Conservation (phyloP, 371 early-diverging fungal genomes). For the Apophysomyces elegans region DNA sequence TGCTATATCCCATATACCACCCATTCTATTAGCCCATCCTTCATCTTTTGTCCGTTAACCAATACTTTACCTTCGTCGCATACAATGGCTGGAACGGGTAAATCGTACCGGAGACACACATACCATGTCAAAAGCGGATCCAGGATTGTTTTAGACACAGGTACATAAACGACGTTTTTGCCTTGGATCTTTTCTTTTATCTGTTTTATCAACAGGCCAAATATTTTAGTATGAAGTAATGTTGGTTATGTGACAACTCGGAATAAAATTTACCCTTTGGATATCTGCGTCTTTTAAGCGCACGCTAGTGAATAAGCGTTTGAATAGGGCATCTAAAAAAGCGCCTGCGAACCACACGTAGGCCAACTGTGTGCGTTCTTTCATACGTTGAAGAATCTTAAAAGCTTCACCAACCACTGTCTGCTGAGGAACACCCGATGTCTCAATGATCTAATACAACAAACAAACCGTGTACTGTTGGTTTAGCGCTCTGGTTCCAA, state of each 20-base stretch:
- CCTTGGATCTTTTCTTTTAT: slow-evolving; percentile 41
- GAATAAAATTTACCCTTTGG: slow-evolving; percentile 19
- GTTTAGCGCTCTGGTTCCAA: too few relatives aligned
- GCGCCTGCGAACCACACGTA: slow-evolving; percentile 59
- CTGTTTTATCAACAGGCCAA: neutral
- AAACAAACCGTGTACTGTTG: too few relatives aligned
- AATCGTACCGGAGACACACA: slow-evolving; percentile 43
- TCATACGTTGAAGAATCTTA: slow-evolving; percentile 50
- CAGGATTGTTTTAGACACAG: slow-evolving; percentile 49
- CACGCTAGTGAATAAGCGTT: slow-evolving; percentile 43
- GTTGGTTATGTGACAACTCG: neutral
- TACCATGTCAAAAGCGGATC: slow-evolving; percentile 57
- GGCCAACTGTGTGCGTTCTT: slow-evolving; percentile 50
- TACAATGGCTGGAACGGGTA: slow-evolving; percentile 54
- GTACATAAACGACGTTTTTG: slow-evolving; percentile 54
- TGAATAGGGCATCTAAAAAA: slow-evolving; percentile 44
- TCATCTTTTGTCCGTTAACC: too few relatives aligned
- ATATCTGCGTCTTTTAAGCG: slow-evolving; percentile 37
- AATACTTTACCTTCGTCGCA: slow-evolving; percentile 47
- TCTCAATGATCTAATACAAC: slow-evolving; percentile 38
- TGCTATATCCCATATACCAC: slow-evolving; percentile 20
- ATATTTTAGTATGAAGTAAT: neutral
- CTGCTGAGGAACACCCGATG: slow-evolving; percentile 53
- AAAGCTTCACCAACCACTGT: slow-evolving; percentile 52
- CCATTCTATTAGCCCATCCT: too few relatives aligned